Evolutionary conservation across 106 monocot species (phyloP).

Genomic region (Triglochin maritima): DNA sequence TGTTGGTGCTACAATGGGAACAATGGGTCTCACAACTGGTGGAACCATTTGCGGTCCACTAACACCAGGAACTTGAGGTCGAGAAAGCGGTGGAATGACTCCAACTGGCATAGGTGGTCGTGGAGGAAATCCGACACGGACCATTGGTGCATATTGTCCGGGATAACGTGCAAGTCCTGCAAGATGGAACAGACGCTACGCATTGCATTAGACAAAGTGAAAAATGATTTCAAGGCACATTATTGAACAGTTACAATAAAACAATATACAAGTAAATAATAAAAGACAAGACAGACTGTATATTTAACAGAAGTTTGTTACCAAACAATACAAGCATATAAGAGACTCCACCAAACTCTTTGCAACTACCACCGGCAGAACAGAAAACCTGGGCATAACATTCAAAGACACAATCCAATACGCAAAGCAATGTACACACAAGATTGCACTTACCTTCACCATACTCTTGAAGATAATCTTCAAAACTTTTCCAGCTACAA

Average conservation of each 20-base stretch:
- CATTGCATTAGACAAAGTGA: not conserved
- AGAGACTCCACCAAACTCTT: constrained; percentile 31
- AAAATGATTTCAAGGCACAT: not conserved
- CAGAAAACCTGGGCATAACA: constrained; percentile 31
- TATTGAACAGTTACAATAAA: not conserved
- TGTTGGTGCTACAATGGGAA: constrained; percentile 56
- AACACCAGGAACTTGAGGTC: constrained; percentile 52
- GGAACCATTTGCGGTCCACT: constrained; percentile 39
- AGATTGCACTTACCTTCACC: constrained; percentile 51
- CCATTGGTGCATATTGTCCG: constrained; percentile 41
- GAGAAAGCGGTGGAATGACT: constrained; percentile 38
- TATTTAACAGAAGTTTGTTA: constrained; percentile 11
- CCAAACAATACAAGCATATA: constrained; percentile 44
- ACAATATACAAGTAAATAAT: not conserved
- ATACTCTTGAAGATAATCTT: constrained; percentile 33
- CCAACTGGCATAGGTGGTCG: constrained; percentile 49
- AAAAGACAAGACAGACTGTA: not conserved
- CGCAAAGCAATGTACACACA: constrained; percentile 22
- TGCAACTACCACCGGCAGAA: constrained; percentile 39
- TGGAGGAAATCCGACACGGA: constrained; percentile 63
- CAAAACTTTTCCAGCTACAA: constrained; percentile 33
- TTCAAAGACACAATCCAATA: constrained; percentile 25
- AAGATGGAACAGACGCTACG: constrained; percentile 51
- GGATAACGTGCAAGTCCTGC: constrained; percentile 84
- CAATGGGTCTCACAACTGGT: constrained; percentile 44